Base-by-base conservation (phyloP, 192 early-diverging fungal species). In the Mortierella alpina region DNA sequence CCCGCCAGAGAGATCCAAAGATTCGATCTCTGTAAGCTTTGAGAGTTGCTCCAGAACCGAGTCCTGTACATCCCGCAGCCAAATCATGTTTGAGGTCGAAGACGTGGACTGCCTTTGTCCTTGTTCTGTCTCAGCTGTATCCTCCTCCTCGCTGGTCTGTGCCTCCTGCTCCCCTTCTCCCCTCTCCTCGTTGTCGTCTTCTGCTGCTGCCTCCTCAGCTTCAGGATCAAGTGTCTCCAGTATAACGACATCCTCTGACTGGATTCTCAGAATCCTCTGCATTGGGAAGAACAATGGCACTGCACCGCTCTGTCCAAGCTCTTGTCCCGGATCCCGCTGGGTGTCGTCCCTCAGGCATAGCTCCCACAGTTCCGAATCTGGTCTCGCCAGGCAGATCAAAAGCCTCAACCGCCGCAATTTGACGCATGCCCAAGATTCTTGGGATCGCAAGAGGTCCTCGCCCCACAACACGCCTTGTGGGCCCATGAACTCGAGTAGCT, bases 341-440 rank as follows among this genome's bases (percentile, higher is more conserved):
- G 31, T 31, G 31, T 31, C 31, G 31, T 31, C 31, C 31, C 31
- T 31, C 31, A 31, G 31, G 31, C 1, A 31, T 31, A 31, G 56
- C 13, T 73, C 71, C 71, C 71, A 73, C 10, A 59, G 20, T 10
- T 45, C 71, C n/a, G 71, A 73, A 59, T 73, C 71, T 4, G 71
- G 71, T 52, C 71, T 55, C 13, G 71, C 71, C 47, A 73, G 42
- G 47, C 71, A 64, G 31, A 73, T 39, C 54, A 73, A 31, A n/a
- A 73, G 8, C 40, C 51, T 52, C 10, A 73, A 39, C 18, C 22
- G 42, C 12, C 51, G 54, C 40, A 73, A 46, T 15, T 65, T 65
- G 13, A 64, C 9, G 17, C 71, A 73, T 49, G 63, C 44, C 71
- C 71, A 73, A 5, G 39, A 31, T 18, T 39, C 15, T 2, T 46